Conservation (phyloP, 2,329 filamentous ascomycete species). For the Chrysoporthe cubensis region DNA sequence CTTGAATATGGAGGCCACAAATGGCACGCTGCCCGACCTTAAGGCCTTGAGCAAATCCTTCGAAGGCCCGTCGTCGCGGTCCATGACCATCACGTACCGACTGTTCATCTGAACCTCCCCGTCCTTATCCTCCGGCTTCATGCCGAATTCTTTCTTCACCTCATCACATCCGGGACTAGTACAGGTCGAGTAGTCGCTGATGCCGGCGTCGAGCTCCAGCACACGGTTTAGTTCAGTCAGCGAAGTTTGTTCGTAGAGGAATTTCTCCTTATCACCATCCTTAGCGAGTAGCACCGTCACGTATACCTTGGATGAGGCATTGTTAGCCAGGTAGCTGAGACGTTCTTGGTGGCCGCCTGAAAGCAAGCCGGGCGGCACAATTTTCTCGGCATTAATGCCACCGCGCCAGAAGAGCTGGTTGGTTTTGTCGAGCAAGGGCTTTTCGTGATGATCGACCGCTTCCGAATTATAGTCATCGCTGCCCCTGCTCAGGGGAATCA, state of each 20-base stretch:
- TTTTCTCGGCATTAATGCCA: slow-evolving; percentile 58
- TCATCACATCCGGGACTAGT: slow-evolving; percentile 52
- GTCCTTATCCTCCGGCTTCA: slow-evolving; percentile 48
- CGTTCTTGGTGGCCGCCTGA: slow-evolving; percentile 72
- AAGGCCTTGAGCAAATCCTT: slow-evolving; percentile 63
- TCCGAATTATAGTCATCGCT: slow-evolving; percentile 46
- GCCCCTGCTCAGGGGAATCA: slow-evolving; percentile 64
- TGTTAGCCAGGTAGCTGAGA: slow-evolving; percentile 70
- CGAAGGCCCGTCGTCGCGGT: slow-evolving; percentile 71
- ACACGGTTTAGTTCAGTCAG: slow-evolving; percentile 57
- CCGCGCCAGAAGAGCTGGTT: slow-evolving; percentile 76
- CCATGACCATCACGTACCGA: slow-evolving; percentile 73
- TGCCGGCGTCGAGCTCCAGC: slow-evolving; percentile 60
- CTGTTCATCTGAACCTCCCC: slow-evolving; percentile 59
- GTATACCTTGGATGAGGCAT: slow-evolving; percentile 53
- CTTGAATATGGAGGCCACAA: slow-evolving; percentile 73
- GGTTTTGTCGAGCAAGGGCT: slow-evolving; percentile 64
- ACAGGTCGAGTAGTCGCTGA: slow-evolving; percentile 62
- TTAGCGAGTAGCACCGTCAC: slow-evolving; percentile 61
- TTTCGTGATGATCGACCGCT: slow-evolving; percentile 43
- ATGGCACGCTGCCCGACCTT: slow-evolving; percentile 67
- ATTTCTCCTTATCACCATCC: slow-evolving; percentile 44
- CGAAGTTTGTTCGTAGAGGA: slow-evolving; percentile 59
- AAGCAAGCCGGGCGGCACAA: slow-evolving; percentile 55
- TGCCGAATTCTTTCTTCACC: slow-evolving; percentile 56